phyloP scores from a whole-genome alignment of 352 stramenopile genomes.

The Phytophthora pistaciae region DNA sequence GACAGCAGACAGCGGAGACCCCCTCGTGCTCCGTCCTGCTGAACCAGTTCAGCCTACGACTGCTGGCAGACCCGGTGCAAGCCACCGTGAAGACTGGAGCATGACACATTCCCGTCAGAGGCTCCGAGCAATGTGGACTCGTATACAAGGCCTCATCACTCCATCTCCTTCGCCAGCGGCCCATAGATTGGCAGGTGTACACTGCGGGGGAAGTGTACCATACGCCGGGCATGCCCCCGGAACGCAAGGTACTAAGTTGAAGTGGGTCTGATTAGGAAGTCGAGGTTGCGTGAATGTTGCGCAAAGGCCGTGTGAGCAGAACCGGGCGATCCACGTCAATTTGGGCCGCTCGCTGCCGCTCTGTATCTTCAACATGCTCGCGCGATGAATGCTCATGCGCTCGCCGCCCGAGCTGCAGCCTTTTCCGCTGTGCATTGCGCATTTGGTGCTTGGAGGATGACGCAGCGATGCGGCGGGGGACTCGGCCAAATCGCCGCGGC shows the following conservation, averaged over 20 bases:
- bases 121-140: not conserved
- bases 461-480: conserved; percentile 7
- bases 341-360: not conserved
- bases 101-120: conserved; percentile 27
- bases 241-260: conserved; percentile 26
- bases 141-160: conserved; percentile 28
- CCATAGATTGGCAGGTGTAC: not conserved
- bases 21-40: no score
- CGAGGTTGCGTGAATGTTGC: not conserved
- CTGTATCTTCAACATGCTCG: not conserved
- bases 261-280: conserved; percentile 2
- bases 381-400: conserved; percentile 4
- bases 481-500: conserved; percentile 24
- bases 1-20: no score
- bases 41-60: no score
- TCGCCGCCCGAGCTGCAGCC: not conserved
- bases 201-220: not conserved
- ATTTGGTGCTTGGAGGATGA: conserved; percentile 26
- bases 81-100: not conserved
- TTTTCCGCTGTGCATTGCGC: not conserved
- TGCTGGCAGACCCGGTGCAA: no score
- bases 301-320: not conserved
- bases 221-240: not conserved
- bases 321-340: not conserved
- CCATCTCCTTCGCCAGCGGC: not conserved